A percentile compares a stretch with the other conserved stretches of the same genome.
These are phyloP conservation scores for Acanthamoeba castellanii DNA, from an alignment of 208 protist genomes.

Conservation along the genomic window DNA sequence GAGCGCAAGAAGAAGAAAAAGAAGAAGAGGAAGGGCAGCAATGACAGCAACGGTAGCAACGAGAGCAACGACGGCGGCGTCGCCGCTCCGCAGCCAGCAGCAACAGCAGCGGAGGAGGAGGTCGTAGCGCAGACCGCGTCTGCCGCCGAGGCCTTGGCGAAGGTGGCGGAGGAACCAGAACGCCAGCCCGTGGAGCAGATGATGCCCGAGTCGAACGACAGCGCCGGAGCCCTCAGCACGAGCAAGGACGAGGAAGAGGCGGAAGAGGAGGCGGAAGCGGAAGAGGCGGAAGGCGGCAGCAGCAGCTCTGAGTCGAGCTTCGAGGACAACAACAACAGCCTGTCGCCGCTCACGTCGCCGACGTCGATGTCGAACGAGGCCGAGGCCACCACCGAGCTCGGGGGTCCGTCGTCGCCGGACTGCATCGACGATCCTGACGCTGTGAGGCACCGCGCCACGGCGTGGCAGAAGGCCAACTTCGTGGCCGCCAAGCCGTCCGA, in stretches of 20 bases:
- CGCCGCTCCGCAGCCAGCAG: not conserved
- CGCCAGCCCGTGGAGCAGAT: not conserved
- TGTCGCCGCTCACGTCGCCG: not conserved
- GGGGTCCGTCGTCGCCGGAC: not conserved
- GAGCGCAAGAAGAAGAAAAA: conserved; percentile 41
- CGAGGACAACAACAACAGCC: too few relatives aligned
- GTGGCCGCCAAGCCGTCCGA: not conserved
- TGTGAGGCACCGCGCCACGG: not conserved
- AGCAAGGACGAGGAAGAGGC: too few relatives aligned
- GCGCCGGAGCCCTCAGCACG: too few relatives aligned
- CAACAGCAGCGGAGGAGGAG: too few relatives aligned
- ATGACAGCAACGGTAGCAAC: not conserved
- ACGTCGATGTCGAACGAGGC: too few relatives aligned
- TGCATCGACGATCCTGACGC: not conserved
- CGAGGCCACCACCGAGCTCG: too few relatives aligned
- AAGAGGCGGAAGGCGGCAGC: too few relatives aligned
- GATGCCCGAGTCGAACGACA: not conserved
- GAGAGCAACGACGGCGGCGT: not conserved
- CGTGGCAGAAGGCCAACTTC: not conserved
- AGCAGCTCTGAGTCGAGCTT: too few relatives aligned
- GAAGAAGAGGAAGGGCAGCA: not conserved
- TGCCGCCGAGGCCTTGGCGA: not conserved
- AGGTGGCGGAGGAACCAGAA: not conserved
- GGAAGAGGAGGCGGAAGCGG: too few relatives aligned
- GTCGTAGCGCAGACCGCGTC: too few relatives aligned